Percentiles rank a stretch among this genome's conserved stretches.
phyloP scores from a whole-genome alignment of 2,329 filamentous ascomycete species.

The Curvularia spicifera region DNA sequence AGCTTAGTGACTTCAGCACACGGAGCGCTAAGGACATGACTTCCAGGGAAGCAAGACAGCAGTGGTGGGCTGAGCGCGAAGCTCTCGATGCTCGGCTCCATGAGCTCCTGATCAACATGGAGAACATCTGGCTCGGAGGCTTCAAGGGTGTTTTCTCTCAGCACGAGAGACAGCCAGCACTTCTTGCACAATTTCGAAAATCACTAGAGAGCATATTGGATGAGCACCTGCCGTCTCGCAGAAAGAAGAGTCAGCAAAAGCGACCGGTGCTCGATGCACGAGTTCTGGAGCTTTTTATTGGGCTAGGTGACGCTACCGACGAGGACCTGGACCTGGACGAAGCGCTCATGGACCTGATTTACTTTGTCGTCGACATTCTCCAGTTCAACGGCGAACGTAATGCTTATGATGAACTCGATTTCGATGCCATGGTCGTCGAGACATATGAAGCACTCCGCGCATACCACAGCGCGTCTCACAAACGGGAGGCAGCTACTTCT shows the following conservation, averaged over 20 bases:
- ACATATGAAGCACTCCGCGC: conserved; percentile 81
- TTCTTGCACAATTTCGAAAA: conserved; percentile 77
- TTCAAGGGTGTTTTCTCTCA: conserved; percentile 95
- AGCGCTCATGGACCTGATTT: conserved; percentile 86
- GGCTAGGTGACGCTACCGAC: conserved; percentile 74
- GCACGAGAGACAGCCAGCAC: conserved; percentile 65
- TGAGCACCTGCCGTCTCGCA: conserved; percentile 83
- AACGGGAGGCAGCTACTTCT: conserved; percentile 48
- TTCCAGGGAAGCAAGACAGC: conserved; percentile 74
- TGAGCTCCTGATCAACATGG: conserved; percentile 81
- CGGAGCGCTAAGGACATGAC: conserved; percentile 75
- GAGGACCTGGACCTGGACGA: conserved; percentile 81
- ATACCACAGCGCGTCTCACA: conserved; percentile 67
- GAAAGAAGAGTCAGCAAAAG: conserved; percentile 61
- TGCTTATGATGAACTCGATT: conserved; percentile 97
- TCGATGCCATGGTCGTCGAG: conserved; percentile 88
- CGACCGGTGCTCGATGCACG: conserved; percentile 64
- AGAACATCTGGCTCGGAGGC: conserved; percentile 92
- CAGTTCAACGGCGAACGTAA: conserved; percentile 97
- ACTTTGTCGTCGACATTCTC: conserved; percentile 94
- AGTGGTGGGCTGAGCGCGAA: conserved; percentile 90
- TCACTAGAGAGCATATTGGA: conserved; percentile 80
- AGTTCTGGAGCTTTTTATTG: conserved; percentile 87
- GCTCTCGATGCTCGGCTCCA: conserved; percentile 77
- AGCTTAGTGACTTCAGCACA: conserved; percentile 80